Percentiles rank a stretch among this genome's conserved stretches.
These are phyloP conservation scores for Penicillium herquei DNA, from an alignment of 495 filamentous ascomycete genomes.

Conservation along the genomic window DNA sequence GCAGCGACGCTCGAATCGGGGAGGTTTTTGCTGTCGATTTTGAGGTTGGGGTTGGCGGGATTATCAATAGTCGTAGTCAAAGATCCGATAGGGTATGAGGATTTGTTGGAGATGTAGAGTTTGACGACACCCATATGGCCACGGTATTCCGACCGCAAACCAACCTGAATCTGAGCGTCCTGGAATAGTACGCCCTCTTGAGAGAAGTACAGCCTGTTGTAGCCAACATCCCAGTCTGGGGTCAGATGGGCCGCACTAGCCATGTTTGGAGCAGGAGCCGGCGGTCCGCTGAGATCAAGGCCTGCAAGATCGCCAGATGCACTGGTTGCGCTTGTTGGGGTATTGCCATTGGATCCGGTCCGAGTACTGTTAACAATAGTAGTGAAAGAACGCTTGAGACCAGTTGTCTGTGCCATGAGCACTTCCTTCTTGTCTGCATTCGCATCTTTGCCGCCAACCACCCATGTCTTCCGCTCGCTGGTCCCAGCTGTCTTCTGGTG, in stretches of 20 bases:
- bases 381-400: conserved; percentile 81
- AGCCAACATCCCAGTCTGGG: conserved; percentile 92
- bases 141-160: conserved; percentile 90
- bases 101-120: conserved; percentile 93
- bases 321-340: conserved; percentile 25
- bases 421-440: conserved; percentile 80
- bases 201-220: conserved; percentile 75
- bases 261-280: conserved; percentile 71
- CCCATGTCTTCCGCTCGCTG: conserved; percentile 93
- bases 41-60: conserved; percentile 64
- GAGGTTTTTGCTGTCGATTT: conserved; percentile 79
- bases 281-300: conserved; percentile 65
- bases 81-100: conserved; percentile 73
- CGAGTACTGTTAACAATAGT: conserved; percentile 52
- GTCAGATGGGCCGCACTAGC: conserved; percentile 90
- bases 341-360: conserved; percentile 48
- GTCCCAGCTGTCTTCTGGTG: conserved; percentile 90
- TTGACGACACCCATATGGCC: conserved; percentile 92
- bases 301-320: conserved; percentile 68
- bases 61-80: conserved; percentile 95
- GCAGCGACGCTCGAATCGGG: conserved; percentile 80
- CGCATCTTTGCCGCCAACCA: conserved; percentile 90
- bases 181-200: conserved; percentile 90
- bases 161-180: conserved; percentile 91
- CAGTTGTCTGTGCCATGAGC: conserved; percentile 75